Conservation (phyloP, 1,284 basidiomycete genomes). For the Ustilago hordei region DNA sequence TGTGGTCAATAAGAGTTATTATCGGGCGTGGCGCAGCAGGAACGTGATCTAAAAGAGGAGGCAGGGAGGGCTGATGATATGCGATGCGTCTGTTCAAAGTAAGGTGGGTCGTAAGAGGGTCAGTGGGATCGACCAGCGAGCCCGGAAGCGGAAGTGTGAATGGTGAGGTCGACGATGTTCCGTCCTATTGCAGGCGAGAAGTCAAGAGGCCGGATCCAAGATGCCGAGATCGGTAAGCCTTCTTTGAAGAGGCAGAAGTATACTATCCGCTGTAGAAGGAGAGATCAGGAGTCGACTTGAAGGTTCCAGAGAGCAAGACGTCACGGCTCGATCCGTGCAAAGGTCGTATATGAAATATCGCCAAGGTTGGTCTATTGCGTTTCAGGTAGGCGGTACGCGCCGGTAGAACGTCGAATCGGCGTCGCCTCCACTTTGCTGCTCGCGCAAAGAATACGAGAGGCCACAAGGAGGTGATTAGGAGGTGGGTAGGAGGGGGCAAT, state of each 20-base stretch:
- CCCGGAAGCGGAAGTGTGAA: background rate
- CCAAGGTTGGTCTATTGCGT: slow-evolving; percentile 11
- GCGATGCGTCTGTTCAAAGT: background rate
- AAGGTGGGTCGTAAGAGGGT: background rate
- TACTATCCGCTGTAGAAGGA: background rate
- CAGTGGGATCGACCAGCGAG: slow-evolving; percentile 23
- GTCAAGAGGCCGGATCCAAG: slow-evolving; percentile 2
- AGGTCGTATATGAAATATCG: slow-evolving; percentile 29
- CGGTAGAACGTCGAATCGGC: background rate
- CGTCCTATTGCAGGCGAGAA: background rate
- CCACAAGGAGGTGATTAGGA: background rate
- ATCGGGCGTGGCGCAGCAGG: too few relatives aligned
- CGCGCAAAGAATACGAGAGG: background rate
- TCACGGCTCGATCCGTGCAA: background rate
- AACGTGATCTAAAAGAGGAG: background rate
- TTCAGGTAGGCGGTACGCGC: too few relatives aligned
- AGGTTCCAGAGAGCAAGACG: background rate
- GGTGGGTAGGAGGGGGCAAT: background rate
- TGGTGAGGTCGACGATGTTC: background rate
- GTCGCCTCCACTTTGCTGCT: background rate
- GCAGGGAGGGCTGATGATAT: background rate
- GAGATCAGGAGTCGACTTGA: background rate
- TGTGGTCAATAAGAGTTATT: background rate
- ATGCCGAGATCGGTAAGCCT: background rate
- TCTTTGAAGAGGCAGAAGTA: background rate